Base-by-base conservation (phyloP, 2,329 filamentous ascomycete genomes). In the Talaromyces islandicus region DNA sequence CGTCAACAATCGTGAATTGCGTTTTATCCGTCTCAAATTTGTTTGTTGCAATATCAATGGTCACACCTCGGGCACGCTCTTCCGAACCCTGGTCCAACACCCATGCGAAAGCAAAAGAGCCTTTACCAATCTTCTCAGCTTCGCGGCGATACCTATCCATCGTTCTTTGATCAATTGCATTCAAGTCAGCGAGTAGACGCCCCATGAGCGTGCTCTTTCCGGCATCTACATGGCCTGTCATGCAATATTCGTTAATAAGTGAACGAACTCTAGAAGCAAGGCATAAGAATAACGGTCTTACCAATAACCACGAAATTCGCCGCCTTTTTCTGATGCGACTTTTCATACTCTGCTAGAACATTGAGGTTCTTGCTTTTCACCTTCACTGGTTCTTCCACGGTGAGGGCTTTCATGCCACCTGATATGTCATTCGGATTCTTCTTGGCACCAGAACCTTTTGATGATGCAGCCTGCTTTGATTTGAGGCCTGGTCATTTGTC, bases 181-280 rank as follows among this genome's bases (percentile, higher is more conserved):
- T 89, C 46, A 96, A 83, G 67, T 99, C 94, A 48, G 93, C 87
- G 5, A 99, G 79, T 29, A 99, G 76, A n/a, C 94, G 87, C 0
- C 93, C 94, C 93, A 99, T 97, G 41, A 99, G 82, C 6, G 94
- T 99, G 72, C 92, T 97, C 76, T 99, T 99, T 57, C 94, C 94
- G 57, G 95, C 93, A 73, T 99, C 94, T 59, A 99, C 94, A 72
- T 99, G 94, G 14, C 94, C 92, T 91, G 29, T 27, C 51, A 12
- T 24, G 7, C 11, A 46, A 21, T 46, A 46, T 24, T 2, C 4
- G 43, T 46, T 19, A 3, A 35, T 14, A n/a, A 7, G 7, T 48
- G 69, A 70, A 27, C 10, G 29, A 57, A 27, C 51, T 58, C 27
- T 30, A 58, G 17, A 27, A 53, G 19, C 9, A 10, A 50, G 30